Evolutionary conservation across 2,329 filamentous ascomycete species (phyloP).

Genomic region (Hymenoscyphus repandus): DNA sequence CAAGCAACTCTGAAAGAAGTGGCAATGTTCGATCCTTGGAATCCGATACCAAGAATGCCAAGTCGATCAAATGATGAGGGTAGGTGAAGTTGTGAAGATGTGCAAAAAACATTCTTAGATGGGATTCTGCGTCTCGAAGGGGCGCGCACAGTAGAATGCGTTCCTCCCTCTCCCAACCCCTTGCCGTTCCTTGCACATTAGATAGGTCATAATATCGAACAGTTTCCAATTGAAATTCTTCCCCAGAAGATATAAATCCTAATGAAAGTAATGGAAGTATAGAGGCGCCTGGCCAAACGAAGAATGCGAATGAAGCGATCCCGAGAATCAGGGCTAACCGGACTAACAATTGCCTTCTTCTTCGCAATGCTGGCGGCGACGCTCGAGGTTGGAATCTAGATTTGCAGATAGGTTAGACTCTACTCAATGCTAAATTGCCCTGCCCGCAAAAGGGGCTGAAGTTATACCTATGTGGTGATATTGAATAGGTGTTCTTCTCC

Average conservation of each 20-base stretch:
- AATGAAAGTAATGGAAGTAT: constrained; percentile 60
- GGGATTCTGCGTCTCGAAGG: constrained; percentile 83
- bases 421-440: constrained; percentile 16
- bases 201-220: constrained; percentile 95
- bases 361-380: constrained; percentile 63
- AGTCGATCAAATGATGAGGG: constrained; percentile 90
- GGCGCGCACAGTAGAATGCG: constrained; percentile 92
- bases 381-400: constrained; percentile 79
- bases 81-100: constrained; percentile 96
- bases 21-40: constrained; percentile 87
- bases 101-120: constrained; percentile 97
- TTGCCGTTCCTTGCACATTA: constrained; percentile 83
- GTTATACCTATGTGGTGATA: constrained; percentile 79
- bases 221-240: constrained; percentile 80
- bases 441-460: constrained; percentile 1
- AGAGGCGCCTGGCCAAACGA: constrained; percentile 65
- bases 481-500: constrained; percentile 69
- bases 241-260: constrained; percentile 60
- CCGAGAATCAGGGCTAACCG: constrained; percentile 58
- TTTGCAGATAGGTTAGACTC: constrained; percentile 6
- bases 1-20: constrained; percentile 68
- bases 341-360: constrained; percentile 66
- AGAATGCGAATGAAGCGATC: constrained; percentile 61
- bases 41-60: constrained; percentile 95
- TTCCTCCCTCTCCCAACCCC: constrained; percentile 95